Base-by-base conservation (phyloP, 257 asterid genomes). In the Penstemon newberryi region DNA sequence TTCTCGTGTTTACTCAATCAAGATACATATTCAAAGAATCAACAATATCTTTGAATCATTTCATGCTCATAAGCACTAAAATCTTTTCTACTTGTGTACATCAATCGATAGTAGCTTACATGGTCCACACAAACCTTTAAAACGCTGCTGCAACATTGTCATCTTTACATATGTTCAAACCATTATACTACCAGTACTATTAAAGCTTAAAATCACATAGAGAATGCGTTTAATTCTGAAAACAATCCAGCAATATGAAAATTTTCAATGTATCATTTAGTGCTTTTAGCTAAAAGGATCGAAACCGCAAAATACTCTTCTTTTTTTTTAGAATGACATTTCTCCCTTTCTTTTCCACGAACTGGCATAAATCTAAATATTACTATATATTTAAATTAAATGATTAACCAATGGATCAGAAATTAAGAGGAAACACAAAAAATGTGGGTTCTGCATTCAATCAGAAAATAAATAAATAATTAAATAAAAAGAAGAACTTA, bases 401-500 rank as follows among this genome's bases (percentile, higher is more conserved):
- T 25, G 33, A 51, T 8, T 15, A 13, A 67, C 33, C 2, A 51
- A 5, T 9, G 47, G 62, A 69, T 56, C 57, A 45, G 42, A 62
- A 62, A 62, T 3, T 36, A 18, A 36, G 33, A 66, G 36, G 42
- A 75, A 25, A 25, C 33, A 69, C 56, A 19, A 39, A 47, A 53
- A 52, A 56, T 36, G 63, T 8, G 62, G 66, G 57, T 56, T 57
- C 64, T 25, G 54, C 69, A 19, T 42, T 43, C 43, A 58, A 47
- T 39, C 63, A 58, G 10, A 56, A 65, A 42, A 15, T 0, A 6
- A 39, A 18, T 52, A 11, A 25, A 25, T 25, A 25, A 25, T 7
- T 2, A 9, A 49, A 50, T 12, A 7, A 44, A 49, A 49, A 8
- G 8, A 18, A 36, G 52, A 11, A 33, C 73, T 61, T 73, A 91